Base-by-base conservation (phyloP, 306 rosid genomes). In the Cucumis cinereus region DNA sequence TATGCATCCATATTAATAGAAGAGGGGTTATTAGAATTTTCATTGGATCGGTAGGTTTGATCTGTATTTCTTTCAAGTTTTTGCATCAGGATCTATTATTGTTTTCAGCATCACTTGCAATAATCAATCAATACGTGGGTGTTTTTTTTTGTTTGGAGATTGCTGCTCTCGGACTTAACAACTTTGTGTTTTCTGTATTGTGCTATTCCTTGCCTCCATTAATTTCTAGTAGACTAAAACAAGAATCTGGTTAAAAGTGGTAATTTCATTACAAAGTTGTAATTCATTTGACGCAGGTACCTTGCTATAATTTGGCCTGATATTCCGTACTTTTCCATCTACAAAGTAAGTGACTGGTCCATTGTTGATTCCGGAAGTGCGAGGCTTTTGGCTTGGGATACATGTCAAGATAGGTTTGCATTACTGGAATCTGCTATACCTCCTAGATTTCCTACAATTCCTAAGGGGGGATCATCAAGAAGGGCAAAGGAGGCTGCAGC, bases 331-430 rank as follows among this genome's bases (percentile, higher is more conserved):
- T 95, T 95, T 83, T 95, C 99, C 24, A 81, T 95, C 78, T 92
- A 92, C 90, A 92, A 92, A 88, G 98, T 82, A 36, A 89, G 97
- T 83, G 96, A 92, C 79, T 95, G 99, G 99, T 90, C 99, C 49
- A 89, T 92, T 30, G 98, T 92, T 79, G 99, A 95, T 86, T 92
- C 99, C n/a, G 99, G 99, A 79, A 92, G 92, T 87, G 98, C 99
- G 63, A 89, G 98, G 83, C 96, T 95, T 82, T 90, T 95, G 43
- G 98, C 98, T 58, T 95, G 98, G 99, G 99, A 95, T 88, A 83
- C 96, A 49, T 95, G 99, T 83, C 91, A 89, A 82, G 98, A 95
- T 80, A 90, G 98, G 86, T 95, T 87, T 89, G 97, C 99, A 73
- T 85, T 95, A 82, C 83, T 95, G 84, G 99, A 95, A 82, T 88